These are phyloP conservation scores for Talaromyces stipitatus DNA, from an alignment of 495 filamentous ascomycete species.

Conservation along the genomic window DNA sequence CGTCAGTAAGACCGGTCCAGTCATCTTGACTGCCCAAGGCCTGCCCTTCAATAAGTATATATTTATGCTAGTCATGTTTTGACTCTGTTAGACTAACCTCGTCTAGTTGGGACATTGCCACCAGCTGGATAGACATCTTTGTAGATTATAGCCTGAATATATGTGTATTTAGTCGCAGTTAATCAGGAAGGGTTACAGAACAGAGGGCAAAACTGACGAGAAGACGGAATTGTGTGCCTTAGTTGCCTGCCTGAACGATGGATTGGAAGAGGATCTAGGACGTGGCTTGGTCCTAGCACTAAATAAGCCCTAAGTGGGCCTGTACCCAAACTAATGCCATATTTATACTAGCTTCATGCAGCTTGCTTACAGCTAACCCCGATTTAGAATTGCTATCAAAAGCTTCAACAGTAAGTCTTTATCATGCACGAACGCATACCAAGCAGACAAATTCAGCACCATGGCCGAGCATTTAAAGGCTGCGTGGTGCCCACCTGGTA, in stretches of 20 bases:
- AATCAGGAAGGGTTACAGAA: neutral
- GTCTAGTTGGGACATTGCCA: slow-evolving; percentile 30
- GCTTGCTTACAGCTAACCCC: slow-evolving; percentile 22
- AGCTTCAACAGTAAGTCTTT: neutral
- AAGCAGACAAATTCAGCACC: no score
- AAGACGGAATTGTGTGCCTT: neutral
- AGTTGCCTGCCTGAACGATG: neutral
- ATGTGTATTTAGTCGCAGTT: neutral
- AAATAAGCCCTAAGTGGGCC: slow-evolving; percentile 10
- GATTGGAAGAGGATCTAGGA: no score
- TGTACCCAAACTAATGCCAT: slow-evolving; percentile 11
- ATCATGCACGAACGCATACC: no score
- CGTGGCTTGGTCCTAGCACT: no score
- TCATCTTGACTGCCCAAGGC: slow-evolving; percentile 29
- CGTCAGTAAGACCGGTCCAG: slow-evolving; percentile 34
- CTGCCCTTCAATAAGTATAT: slow-evolving; percentile 20
- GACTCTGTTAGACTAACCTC: slow-evolving; percentile 18
- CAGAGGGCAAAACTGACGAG: neutral
- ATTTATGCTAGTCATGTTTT: neutral
- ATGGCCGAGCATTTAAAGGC: neutral
- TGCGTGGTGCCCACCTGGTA: neutral
- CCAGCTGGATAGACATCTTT: slow-evolving; percentile 16
- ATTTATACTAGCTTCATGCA: slow-evolving; percentile 27
- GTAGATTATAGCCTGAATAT: neutral
- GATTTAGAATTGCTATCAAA: neutral